These are phyloP conservation scores for Linum trigynum DNA, from an alignment of 345 rosid genomes.

Conservation along the genomic window DNA sequence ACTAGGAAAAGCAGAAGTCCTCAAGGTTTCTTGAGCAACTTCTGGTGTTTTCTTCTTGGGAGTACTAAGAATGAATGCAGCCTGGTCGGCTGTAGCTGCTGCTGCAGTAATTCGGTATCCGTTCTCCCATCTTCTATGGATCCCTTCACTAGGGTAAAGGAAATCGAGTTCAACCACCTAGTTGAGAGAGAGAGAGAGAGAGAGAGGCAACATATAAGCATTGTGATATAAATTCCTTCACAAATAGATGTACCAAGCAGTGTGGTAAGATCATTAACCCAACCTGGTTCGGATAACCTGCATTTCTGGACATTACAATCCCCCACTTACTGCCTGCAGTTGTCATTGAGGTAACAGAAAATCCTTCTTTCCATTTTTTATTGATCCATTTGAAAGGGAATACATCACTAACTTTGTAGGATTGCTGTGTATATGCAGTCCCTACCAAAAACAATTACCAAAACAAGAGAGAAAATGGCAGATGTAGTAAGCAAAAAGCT, in stretches of 20 bases:
- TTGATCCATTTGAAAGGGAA: constrained; percentile 98
- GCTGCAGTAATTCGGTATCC: constrained; percentile 87
- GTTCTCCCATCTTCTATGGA: constrained; percentile 83
- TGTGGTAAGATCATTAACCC: not conserved
- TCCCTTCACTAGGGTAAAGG: constrained; percentile 60
- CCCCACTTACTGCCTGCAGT: constrained; percentile 57
- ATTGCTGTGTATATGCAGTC: constrained; percentile 91
- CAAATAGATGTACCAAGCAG: not conserved
- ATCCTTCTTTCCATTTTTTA: constrained; percentile 99
- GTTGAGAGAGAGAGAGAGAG: constrained; percentile 4
- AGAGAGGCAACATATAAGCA: not conserved
- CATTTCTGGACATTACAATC: constrained; percentile 32
- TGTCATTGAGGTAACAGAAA: constrained; percentile 95
- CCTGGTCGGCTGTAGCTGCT: constrained; percentile 93
- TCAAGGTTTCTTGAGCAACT: constrained; percentile 93
- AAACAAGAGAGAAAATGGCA: constrained; percentile 13
- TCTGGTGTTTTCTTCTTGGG: constrained; percentile 78
- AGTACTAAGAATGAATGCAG: constrained; percentile 78
- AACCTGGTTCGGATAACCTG: constrained; percentile 28
- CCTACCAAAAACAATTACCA: constrained; percentile 28
- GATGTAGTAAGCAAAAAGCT: not conserved
- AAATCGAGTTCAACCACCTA: constrained; percentile 31
- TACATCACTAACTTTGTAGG: constrained; percentile 95
- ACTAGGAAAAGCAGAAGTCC: constrained; percentile 95
- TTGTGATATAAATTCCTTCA: not conserved